These are phyloP conservation scores for Gaeumannomyces sp. DNA, from an alignment of 2,329 filamentous ascomycete species.

Conservation along the genomic window DNA sequence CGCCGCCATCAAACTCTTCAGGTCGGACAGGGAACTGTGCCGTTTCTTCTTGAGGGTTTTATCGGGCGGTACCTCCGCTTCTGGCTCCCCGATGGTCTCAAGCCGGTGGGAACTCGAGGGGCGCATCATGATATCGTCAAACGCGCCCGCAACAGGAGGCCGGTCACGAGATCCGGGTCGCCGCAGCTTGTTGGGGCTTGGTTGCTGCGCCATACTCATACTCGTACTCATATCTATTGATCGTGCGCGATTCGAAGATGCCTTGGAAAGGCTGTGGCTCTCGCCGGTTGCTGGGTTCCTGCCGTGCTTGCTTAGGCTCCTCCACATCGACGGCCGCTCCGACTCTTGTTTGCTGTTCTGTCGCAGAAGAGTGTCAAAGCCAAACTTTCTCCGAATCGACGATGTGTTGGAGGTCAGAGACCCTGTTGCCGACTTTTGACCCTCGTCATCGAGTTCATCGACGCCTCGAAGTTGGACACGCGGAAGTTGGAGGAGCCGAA, in stretches of 20 bases:
- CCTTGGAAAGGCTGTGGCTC: conserved; percentile 58
- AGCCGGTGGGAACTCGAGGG: conserved; percentile 34
- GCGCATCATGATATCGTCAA: conserved; percentile 42
- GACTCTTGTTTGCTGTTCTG: conserved; percentile 68
- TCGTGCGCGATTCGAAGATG: conserved; percentile 60
- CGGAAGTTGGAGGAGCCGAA: conserved; percentile 37
- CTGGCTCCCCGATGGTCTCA: conserved; percentile 55
- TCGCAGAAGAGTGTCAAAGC: conserved; percentile 67
- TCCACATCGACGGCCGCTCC: conserved; percentile 73
- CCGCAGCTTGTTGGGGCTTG: conserved; percentile 40
- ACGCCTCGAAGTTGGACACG: conserved; percentile 49
- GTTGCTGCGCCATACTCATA: conserved; percentile 18
- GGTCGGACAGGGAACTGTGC: conserved; percentile 84
- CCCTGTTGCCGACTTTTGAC: conserved; percentile 53
- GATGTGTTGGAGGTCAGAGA: conserved; percentile 83
- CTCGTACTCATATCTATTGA: conserved; percentile 66
- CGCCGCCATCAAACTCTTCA: conserved; percentile 58
- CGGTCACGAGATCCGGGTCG: conserved; percentile 53
- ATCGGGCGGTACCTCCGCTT: conserved; percentile 27
- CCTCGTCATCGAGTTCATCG: conserved; percentile 52
- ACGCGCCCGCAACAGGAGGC: conserved; percentile 55
- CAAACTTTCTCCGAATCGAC: conserved; percentile 77
- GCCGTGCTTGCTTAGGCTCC: conserved; percentile 77
- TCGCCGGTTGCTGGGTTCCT: conserved; percentile 55
- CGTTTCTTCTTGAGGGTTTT: conserved; percentile 66